phyloP scores from a whole-genome alignment of 306 rosid species.

The Trifolium dubium region DNA sequence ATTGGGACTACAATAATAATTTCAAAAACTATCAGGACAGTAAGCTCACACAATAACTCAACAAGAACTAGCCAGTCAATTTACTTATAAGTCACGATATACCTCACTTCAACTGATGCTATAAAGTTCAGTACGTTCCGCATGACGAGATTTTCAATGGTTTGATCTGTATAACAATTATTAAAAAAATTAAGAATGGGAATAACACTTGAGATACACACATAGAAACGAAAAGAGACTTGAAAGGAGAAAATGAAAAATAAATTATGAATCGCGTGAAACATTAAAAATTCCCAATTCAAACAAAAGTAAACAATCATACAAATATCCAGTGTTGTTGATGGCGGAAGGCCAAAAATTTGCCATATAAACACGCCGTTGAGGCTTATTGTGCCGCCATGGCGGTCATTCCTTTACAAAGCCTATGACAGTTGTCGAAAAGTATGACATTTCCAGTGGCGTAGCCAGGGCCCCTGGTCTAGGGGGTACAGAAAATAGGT shows the following conservation, averaged over 20 bases:
- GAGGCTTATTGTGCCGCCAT: not conserved
- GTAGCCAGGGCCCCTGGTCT: too few relatives aligned
- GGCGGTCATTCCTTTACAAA: not conserved
- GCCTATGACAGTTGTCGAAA: not conserved
- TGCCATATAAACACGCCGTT: not conserved
- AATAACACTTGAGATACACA: constrained; percentile 23
- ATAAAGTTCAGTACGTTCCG: constrained; percentile 74
- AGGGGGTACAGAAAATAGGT: too few relatives aligned
- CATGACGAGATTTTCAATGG: constrained; percentile 70
- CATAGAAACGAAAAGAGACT: not conserved
- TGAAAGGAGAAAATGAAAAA: constrained; percentile 20
- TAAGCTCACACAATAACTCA: constrained; percentile 33
- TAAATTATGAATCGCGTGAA: constrained; percentile 23
- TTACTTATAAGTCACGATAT: constrained; percentile 44
- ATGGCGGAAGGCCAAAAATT: not conserved
- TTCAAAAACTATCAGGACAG: constrained; percentile 49
- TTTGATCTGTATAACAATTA: constrained; percentile 68
- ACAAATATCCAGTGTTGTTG: not conserved
- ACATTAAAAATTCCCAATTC: constrained; percentile 18
- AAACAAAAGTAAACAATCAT: constrained; percentile 22
- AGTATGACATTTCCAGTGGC: not conserved
- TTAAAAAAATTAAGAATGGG: not conserved
- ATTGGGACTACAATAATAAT: constrained; percentile 50
- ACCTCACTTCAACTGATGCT: constrained; percentile 87
- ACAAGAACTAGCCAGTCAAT: constrained; percentile 43